These are phyloP conservation scores for Metschnikowia similis DNA, from an alignment of 805 yeast species.

Conservation along the genomic window DNA sequence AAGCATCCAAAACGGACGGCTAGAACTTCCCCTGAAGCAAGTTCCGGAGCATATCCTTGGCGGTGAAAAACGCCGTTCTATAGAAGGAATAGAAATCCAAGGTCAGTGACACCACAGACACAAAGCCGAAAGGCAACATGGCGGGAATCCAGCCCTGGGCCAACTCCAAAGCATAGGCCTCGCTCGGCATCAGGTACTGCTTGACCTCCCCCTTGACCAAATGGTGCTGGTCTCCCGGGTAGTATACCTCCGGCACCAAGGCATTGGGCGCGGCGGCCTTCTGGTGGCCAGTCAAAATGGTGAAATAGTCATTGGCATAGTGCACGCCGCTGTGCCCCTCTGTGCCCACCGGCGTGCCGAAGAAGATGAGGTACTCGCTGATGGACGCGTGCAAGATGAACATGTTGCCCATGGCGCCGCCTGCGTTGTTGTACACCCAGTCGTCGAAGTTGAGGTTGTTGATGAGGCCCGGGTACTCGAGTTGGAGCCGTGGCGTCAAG, in stretches of 20 bases:
- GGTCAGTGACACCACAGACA: slow-evolving; percentile 76
- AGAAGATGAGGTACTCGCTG: slow-evolving; percentile 86
- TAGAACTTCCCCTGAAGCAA: slow-evolving; percentile 68
- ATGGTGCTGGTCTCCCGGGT: slow-evolving; percentile 86
- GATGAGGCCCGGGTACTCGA: slow-evolving; percentile 68
- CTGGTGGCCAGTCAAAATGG: slow-evolving; percentile 79
- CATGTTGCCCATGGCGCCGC: slow-evolving; percentile 98
- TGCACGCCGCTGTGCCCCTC: slow-evolving; percentile 97
- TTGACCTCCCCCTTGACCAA: slow-evolving; percentile 67
- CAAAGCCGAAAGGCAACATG: slow-evolving; percentile 94
- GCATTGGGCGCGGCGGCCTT: slow-evolving; percentile 65
- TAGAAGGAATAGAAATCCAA: slow-evolving; percentile 67
- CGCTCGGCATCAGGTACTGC: slow-evolving; percentile 83
- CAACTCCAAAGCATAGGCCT: slow-evolving; percentile 83
- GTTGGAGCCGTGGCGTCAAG: slow-evolving; percentile 42
- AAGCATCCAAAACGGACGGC: not conserved
- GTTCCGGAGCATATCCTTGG: slow-evolving; percentile 68
- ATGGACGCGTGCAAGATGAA: slow-evolving; percentile 91
- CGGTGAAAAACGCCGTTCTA: slow-evolving; percentile 73
- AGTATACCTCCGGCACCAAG: slow-evolving; percentile 62
- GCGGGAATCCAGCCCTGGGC: slow-evolving; percentile 99
- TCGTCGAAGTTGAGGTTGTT: slow-evolving; percentile 71
- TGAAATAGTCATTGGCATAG: slow-evolving; percentile 96
- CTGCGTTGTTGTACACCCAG: slow-evolving; percentile 97
- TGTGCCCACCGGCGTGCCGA: slow-evolving; percentile 90